Percentiles rank a stretch among this genome's conserved stretches.
phyloP scores from a whole-genome alignment of 495 filamentous ascomycete species.

The Mytilinidion resinicola region DNA sequence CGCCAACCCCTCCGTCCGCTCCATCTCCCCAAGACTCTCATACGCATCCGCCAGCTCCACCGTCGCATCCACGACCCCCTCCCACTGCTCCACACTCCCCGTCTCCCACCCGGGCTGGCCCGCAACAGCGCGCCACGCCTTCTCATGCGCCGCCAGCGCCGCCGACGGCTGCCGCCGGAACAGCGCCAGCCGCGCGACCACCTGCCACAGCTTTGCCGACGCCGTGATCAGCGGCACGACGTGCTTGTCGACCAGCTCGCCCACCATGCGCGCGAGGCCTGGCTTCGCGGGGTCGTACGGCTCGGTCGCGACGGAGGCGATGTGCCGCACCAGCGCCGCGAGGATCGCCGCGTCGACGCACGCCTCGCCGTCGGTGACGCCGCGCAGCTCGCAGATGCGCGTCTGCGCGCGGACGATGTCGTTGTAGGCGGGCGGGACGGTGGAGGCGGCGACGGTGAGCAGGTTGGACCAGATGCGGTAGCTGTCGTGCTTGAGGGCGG shows the following conservation, averaged over 20 bases:
- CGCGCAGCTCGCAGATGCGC: slow-evolving; percentile 69
- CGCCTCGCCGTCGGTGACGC: slow-evolving; percentile 59
- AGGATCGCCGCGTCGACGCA: slow-evolving; percentile 72
- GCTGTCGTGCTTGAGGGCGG: slow-evolving; percentile 70
- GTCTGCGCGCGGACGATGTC: slow-evolving; percentile 68
- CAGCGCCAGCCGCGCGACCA: slow-evolving; percentile 62
- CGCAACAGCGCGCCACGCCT: slow-evolving; percentile 67
- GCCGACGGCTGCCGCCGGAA: slow-evolving; percentile 61
- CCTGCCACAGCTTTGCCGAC: slow-evolving; percentile 65
- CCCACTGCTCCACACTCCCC: slow-evolving; percentile 46
- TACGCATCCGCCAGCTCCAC: slow-evolving; percentile 59
- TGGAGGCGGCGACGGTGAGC: slow-evolving; percentile 71
- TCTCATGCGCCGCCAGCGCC: slow-evolving; percentile 77
- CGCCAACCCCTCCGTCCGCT: slow-evolving; percentile 42
- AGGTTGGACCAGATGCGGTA: slow-evolving; percentile 95
- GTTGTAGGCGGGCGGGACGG: slow-evolving; percentile 63
- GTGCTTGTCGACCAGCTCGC: slow-evolving; percentile 62
- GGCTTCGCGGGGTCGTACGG: slow-evolving; percentile 28
- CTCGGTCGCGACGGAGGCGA: slow-evolving; percentile 41
- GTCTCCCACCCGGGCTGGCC: slow-evolving; percentile 43
- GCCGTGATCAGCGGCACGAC: slow-evolving; percentile 78
- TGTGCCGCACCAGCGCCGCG: slow-evolving; percentile 61
- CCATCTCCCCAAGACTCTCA: slow-evolving; percentile 54
- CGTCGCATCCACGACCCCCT: slow-evolving; percentile 56
- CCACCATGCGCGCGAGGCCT: slow-evolving; percentile 48